Conservation (phyloP, 1,284 basidiomycete species). For the Ustilago hordei region DNA sequence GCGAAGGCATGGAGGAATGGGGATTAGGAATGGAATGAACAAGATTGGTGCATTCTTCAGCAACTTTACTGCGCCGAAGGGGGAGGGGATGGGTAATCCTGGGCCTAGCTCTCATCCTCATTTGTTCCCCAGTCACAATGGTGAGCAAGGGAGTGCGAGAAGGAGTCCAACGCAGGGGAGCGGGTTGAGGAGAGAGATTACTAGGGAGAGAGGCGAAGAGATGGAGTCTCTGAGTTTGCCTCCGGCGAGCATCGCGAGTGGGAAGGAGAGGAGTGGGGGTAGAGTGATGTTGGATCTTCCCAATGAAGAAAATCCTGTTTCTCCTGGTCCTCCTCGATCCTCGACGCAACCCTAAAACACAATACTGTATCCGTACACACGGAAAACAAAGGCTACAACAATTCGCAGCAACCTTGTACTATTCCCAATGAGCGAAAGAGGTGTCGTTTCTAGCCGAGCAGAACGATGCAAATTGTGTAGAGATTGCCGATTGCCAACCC, state of each 20-base stretch:
- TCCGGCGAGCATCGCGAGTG: neutral
- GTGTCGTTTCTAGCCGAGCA: slow-evolving; percentile 21
- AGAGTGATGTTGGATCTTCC: neutral
- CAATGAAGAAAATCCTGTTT: neutral
- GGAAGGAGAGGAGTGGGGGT: neutral
- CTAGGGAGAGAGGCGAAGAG: neutral
- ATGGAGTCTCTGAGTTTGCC: neutral
- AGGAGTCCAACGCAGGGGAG: neutral
- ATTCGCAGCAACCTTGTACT: too few species aligned
- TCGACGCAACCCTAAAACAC: neutral
- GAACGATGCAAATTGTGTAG: slow-evolving; percentile 14
- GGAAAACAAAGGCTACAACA: neutral
- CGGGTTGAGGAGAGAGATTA: slow-evolving; percentile 1
- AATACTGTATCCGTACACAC: neutral
- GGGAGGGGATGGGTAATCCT: slow-evolving; percentile 55
- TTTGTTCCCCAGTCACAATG: slow-evolving; percentile 23
- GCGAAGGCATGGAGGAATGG: slow-evolving; percentile 21
- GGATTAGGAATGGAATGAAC: slow-evolving; percentile 39
- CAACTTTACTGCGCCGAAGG: slow-evolving; percentile 52
- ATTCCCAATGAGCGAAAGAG: neutral
- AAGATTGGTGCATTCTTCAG: slow-evolving; percentile 43
- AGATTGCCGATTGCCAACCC: slow-evolving; percentile 15
- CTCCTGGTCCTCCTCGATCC: neutral
- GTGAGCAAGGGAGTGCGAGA: neutral
- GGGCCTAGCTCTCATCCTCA: slow-evolving; percentile 50